phyloP scores from a whole-genome alignment of 495 filamentous ascomycete genomes.

The Sordaria brevicollis region DNA sequence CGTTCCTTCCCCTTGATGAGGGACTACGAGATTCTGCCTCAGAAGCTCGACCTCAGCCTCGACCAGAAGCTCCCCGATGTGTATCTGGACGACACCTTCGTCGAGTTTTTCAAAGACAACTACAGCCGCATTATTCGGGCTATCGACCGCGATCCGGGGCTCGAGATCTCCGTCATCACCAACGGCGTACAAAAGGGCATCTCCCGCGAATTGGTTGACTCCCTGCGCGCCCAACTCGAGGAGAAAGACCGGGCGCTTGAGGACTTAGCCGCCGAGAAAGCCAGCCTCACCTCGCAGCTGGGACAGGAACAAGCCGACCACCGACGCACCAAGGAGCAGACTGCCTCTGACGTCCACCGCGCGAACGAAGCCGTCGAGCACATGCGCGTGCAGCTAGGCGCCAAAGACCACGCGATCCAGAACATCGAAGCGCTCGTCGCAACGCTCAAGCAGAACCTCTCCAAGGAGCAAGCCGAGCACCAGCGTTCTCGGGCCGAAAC shows the following conservation, averaged over 20 bases:
- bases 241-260: conserved; percentile 59
- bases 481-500: conserved; percentile 62
- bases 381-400: conserved; percentile 58
- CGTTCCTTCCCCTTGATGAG: conserved; percentile 74
- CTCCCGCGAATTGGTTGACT: conserved; percentile 75
- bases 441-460: conserved; percentile 50
- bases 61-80: conserved; percentile 65
- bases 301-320: conserved; percentile 71
- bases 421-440: conserved; percentile 54
- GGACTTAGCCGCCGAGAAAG: conserved; percentile 53
- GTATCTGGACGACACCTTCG: conserved; percentile 75
- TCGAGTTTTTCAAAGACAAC: conserved; percentile 93
- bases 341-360: conserved; percentile 47
- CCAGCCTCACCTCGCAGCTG: conserved; percentile 58
- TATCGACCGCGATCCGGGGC: conserved; percentile 81
- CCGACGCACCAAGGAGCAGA: conserved; percentile 59
- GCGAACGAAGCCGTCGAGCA: conserved; percentile 59
- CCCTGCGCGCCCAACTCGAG: conserved; percentile 64
- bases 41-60: conserved; percentile 47
- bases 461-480: conserved; percentile 59
- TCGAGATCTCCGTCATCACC: conserved; percentile 68
- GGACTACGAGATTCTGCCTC: conserved; percentile 81
- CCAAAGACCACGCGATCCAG: conserved; percentile 52
- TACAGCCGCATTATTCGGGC: conserved; percentile 77
- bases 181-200: conserved; percentile 77